A percentile compares a stretch with the other conserved stretches of the same genome.
Evolutionary conservation across 2,329 filamentous ascomycete species (phyloP).

Genomic region (Curvularia sp.): DNA sequence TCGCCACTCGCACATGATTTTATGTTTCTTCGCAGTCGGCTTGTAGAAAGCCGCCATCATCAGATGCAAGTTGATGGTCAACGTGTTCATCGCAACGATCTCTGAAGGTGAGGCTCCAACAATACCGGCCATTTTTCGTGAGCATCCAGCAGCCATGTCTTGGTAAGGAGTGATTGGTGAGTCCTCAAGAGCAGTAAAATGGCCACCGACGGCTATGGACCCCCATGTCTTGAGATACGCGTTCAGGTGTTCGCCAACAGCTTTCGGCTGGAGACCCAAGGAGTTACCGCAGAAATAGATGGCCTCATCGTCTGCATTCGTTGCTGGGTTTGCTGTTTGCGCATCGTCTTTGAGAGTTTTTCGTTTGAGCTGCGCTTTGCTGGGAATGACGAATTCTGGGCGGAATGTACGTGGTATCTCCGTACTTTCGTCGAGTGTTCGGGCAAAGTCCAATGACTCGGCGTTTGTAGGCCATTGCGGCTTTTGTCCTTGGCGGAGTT

Average conservation of each 20-base stretch:
- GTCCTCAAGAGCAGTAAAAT: constrained; percentile 74
- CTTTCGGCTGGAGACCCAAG: constrained; percentile 79
- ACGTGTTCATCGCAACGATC: constrained; percentile 85
- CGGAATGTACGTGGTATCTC: constrained; percentile 56
- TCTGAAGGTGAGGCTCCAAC: constrained; percentile 76
- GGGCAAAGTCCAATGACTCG: constrained; percentile 35
- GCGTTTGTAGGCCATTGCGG: constrained; percentile 37
- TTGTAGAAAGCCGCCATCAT: constrained; percentile 84
- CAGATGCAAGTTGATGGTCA: constrained; percentile 83
- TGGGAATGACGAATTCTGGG: constrained; percentile 77
- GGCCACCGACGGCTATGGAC: constrained; percentile 80
- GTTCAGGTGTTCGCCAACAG: constrained; percentile 69
- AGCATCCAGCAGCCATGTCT: constrained; percentile 76
- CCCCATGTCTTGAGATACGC: constrained; percentile 84
- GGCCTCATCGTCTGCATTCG: constrained; percentile 54
- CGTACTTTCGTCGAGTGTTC: constrained; percentile 37
- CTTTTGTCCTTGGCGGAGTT: constrained; percentile 42
- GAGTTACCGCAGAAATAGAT: constrained; percentile 93
- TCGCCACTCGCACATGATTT: constrained; percentile 85
- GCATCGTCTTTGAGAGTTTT: constrained; percentile 57
- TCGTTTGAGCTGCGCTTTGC: constrained; percentile 72
- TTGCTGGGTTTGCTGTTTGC: constrained; percentile 34
- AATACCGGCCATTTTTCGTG: constrained; percentile 71
- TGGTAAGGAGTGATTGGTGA: constrained; percentile 77
- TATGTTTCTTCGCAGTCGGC: constrained; percentile 70